phyloP scores from a whole-genome alignment of 208 protist genomes.

The Dictyostelium gargantuum region DNA sequence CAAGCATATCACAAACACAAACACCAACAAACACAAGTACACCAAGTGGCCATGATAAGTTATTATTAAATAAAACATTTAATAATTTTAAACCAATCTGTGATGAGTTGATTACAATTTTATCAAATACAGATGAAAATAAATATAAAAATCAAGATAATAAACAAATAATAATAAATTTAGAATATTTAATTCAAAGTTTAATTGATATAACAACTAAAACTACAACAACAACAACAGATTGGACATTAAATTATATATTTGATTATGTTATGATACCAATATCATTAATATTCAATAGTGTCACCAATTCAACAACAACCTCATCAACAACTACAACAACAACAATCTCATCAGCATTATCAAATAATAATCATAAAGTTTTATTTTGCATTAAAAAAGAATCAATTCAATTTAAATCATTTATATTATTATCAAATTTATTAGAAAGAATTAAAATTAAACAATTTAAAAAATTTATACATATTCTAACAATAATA shows the following conservation, averaged over 20 bases:
- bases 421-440: not conserved
- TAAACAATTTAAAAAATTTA: not conserved
- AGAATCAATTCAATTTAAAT: not conserved
- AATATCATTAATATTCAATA: not conserved
- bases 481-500: not conserved
- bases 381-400: not conserved
- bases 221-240: not conserved
- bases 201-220: not conserved
- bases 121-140: not conserved
- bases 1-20: not conserved
- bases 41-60: not conserved
- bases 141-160: not conserved
- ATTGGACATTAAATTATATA: not conserved
- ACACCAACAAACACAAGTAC: not conserved
- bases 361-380: not conserved
- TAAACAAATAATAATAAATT: not conserved
- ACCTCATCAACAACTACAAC: not conserved
- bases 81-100: conserved; percentile 44
- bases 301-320: not conserved
- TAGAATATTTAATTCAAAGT: not conserved
- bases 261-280: conserved; percentile 21
- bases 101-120: not conserved
- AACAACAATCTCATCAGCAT: not conserved
- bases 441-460: not conserved
- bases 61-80: not conserved